These are phyloP conservation scores for Pisolithus tinctorius DNA, from an alignment of 768 basidiomycete species.

Conservation along the genomic window DNA sequence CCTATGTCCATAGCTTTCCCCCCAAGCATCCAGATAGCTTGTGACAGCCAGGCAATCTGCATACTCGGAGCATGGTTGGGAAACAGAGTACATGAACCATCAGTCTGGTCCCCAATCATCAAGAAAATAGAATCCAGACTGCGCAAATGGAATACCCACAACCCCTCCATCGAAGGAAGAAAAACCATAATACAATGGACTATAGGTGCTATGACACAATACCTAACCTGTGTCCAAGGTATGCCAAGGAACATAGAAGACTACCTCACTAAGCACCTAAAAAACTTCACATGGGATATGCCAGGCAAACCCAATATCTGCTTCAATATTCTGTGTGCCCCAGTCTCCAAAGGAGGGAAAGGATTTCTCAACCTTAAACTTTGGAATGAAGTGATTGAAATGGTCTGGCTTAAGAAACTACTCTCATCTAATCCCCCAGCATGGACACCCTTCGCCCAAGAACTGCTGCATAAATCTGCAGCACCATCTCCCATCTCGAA, in stretches of 20 bases:
- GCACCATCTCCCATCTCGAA: neutral
- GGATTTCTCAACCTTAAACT: neutral
- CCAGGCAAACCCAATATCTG: slow-evolving; percentile 12
- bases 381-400: neutral
- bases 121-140: too few relatives aligned
- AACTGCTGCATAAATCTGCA: neutral
- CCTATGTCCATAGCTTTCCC: slow-evolving; percentile 6
- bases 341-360: neutral
- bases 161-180: too few relatives aligned
- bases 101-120: too few relatives aligned
- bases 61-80: too few relatives aligned
- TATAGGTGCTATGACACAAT: slow-evolving; percentile 19
- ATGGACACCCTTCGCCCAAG: too few relatives aligned
- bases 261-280: slow-evolving; percentile 5
- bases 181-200: slow-evolving; percentile 15
- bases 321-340: neutral
- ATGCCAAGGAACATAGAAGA: slow-evolving; percentile 22
- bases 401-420: neutral
- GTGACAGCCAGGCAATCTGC: too few relatives aligned
- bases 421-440: too few relatives aligned
- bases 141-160: too few relatives aligned
- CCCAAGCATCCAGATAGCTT: neutral
- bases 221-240: slow-evolving; percentile 22
- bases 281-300: slow-evolving; percentile 6
- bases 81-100: too few relatives aligned